phyloP scores from a whole-genome alignment of 2,329 filamentous ascomycete genomes.

The Hymenoscyphus occultus region DNA sequence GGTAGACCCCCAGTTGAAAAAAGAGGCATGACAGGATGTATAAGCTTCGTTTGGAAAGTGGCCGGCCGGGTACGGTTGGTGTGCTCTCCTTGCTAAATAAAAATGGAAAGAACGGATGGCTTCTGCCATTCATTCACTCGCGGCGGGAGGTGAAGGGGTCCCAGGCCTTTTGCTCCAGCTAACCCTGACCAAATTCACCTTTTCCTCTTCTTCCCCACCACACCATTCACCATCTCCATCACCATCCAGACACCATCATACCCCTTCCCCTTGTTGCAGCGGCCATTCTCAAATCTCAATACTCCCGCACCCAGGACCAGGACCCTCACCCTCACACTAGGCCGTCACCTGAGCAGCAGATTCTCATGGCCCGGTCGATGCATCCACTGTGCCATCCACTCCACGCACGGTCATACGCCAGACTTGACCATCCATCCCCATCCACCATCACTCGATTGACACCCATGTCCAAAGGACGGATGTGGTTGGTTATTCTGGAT shows the following conservation, averaged over 20 bases:
- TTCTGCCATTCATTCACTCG: not conserved
- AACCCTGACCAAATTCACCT: constrained; percentile 1
- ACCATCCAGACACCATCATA: not conserved
- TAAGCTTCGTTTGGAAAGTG: constrained; percentile 19
- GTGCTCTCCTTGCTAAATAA: not conserved
- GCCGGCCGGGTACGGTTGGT: not conserved
- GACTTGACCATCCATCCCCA: not conserved
- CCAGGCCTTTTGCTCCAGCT: not conserved
- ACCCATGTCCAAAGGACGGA: constrained; percentile 4
- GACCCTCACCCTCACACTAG: constrained; percentile 8
- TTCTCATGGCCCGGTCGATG: constrained; percentile 11
- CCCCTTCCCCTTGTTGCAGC: not conserved
- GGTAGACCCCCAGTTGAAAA: not conserved
- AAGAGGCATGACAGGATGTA: constrained; percentile 4
- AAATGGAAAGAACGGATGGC: not conserved
- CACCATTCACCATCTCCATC: not conserved
- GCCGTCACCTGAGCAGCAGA: constrained; percentile 30
- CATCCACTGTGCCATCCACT: not conserved
- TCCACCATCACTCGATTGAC: not conserved
- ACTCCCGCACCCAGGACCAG: not conserved
- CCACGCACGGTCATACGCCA: constrained; percentile 16
- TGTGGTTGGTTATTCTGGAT: constrained; percentile 5
- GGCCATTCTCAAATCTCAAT: not conserved
- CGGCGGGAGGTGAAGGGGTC: not conserved
- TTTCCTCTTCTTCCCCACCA: not conserved